These are phyloP conservation scores for Mitragyna speciosa DNA, from an alignment of 257 asterid species.

Conservation along the genomic window DNA sequence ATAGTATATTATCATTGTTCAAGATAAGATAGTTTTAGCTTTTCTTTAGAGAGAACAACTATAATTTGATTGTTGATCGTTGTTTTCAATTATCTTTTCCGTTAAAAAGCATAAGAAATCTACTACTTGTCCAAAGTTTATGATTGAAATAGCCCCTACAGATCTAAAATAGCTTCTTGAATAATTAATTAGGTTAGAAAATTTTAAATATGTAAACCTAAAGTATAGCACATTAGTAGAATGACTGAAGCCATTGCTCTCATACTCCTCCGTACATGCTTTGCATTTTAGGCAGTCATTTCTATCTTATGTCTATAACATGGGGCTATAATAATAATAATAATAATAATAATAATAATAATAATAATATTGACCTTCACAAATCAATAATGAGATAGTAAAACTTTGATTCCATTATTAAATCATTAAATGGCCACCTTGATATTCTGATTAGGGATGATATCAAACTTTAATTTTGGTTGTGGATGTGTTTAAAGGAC, in stretches of 20 bases:
- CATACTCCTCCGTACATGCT: background rate
- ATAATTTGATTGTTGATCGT: background rate
- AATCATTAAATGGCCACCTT: background rate
- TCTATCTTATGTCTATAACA: background rate
- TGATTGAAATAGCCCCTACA: too few relatives aligned
- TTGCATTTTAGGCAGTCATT: background rate
- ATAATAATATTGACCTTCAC: background rate
- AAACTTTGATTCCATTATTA: background rate
- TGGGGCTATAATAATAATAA: background rate
- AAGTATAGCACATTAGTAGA: background rate
- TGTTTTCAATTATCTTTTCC: background rate
- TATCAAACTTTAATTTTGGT: background rate
- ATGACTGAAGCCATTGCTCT: background rate
- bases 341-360: background rate
- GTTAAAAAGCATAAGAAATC: background rate
- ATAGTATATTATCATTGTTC: too few relatives aligned
- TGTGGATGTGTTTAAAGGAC: background rate
- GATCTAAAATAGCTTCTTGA: too few relatives aligned
- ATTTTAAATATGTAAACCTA: background rate
- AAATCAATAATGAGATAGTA: background rate
- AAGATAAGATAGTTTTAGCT: too few relatives aligned
- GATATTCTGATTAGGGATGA: background rate
- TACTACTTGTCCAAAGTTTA: too few relatives aligned
- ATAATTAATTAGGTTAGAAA: background rate
- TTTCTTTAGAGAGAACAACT: background rate